A percentile compares a stretch with the other conserved stretches of the same genome.
Evolutionary conservation across 495 filamentous ascomycete genomes (phyloP).

Genomic region (Penicillium manginii): DNA sequence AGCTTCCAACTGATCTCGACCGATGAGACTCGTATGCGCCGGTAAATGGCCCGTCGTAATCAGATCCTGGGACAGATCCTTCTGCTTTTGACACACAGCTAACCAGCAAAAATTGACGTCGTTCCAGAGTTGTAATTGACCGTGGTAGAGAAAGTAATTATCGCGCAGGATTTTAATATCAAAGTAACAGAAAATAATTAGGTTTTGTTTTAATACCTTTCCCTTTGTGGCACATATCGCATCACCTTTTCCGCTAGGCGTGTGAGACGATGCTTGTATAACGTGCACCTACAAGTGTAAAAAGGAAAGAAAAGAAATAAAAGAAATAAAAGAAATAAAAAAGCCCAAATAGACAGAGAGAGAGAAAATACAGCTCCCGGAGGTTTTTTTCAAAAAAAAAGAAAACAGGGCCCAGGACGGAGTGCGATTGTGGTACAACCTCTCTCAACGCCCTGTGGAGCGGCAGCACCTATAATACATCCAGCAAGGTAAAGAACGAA

Average conservation of each 20-base stretch:
- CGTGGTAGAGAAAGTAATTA: constrained; percentile 67
- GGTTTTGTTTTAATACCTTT: no score
- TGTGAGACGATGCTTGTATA: constrained; percentile 27
- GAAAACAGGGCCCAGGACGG: constrained; percentile 22
- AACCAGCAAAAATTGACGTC: constrained; percentile 97
- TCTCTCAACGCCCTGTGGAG: background rate
- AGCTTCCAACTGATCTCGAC: constrained; percentile 67
- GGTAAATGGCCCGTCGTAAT: constrained; percentile 61
- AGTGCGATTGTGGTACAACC: constrained; percentile 20
- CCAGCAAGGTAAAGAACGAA: constrained; percentile 7
- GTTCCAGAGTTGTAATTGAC: constrained; percentile 83
- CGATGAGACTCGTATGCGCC: no score
- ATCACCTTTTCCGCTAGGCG: no score
- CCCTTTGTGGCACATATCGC: no score
- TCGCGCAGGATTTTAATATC: constrained; percentile 76
- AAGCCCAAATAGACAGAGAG: background rate
- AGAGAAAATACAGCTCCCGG: background rate
- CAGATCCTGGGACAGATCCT: constrained; percentile 67
- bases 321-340: no score
- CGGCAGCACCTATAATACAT: constrained; percentile 2
- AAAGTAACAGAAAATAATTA: no score
- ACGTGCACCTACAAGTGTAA: constrained; percentile 21
- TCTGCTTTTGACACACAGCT: constrained; percentile 81
- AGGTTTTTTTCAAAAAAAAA: no score
- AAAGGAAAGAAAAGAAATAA: constrained; percentile 8